These are phyloP conservation scores for Scheffersomyces insectosa DNA, from an alignment of 1,139 yeast species.

Conservation along the genomic window DNA sequence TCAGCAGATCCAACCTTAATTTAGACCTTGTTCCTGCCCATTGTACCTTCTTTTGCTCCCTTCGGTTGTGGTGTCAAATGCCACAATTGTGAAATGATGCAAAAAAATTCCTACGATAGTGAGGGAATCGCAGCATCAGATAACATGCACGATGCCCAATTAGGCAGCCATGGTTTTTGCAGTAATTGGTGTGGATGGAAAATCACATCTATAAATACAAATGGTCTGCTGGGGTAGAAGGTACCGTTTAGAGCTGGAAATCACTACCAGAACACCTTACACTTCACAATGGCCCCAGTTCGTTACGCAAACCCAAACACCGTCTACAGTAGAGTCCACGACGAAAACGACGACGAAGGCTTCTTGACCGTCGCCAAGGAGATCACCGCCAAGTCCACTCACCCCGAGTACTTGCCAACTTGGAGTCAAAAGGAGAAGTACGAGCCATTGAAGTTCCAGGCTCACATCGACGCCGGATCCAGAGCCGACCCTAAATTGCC, in stretches of 20 bases:
- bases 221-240: too few species aligned
- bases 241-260: too few species aligned
- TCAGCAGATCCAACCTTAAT: too few species aligned
- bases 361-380: constrained; percentile 27
- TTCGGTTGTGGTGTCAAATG: not conserved
- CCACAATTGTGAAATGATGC: constrained; percentile 1
- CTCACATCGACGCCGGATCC: constrained; percentile 54
- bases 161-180: too few species aligned
- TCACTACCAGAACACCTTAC: too few species aligned
- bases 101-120: not conserved
- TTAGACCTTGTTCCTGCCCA: too few species aligned
- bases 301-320: constrained; percentile 9
- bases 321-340: constrained; percentile 9
- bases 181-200: too few species aligned
- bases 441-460: constrained; percentile 48
- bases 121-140: too few species aligned
- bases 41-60: too few species aligned
- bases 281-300: constrained; percentile 4
- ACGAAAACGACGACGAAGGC: constrained; percentile 20
- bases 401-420: constrained; percentile 49
- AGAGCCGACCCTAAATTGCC: constrained; percentile 58
- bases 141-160: too few species aligned
- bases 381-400: constrained; percentile 23
- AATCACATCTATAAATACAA: too few species aligned
- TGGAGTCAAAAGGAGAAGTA: constrained; percentile 48